Evolutionary conservation across 352 stramenopile species (phyloP), one percentile per base, ranked within the genome.

Genomic region (Pythium chondricola): DNA sequence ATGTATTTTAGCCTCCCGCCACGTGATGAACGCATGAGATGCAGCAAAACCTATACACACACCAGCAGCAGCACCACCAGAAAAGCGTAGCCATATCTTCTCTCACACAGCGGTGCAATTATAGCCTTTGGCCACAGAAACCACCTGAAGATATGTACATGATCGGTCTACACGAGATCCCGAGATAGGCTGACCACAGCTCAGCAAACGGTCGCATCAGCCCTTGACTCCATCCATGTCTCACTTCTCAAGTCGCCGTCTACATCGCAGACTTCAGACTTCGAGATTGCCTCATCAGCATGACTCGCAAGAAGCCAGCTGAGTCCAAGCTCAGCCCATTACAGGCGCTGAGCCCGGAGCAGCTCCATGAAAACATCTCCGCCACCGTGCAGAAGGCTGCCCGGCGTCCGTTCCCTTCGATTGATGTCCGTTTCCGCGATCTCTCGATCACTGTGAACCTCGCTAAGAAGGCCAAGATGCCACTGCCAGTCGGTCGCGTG

Each of bases 341-440:
- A 2, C 43, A 53, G 33, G 37, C 43, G 24, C 52, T 61, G 14
- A 61, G 44, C 11, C 61, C 63, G 7, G 51, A 67, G 32, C 39
- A 63, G 49, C 58, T 67, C 42, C 58, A 68, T 35, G 60, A 50
- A 8, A 59, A 54, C 31, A 22, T 67, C 4, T 44, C 63, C 6
- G 45, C 22, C 9, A 49, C 50, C 1, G 41, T 71, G 14, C 43
- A 56, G 17, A 57, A 53, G 37, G 43, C 51, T 9, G 49, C 41
- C 16, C 42, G 40, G 21, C 25, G 43, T 31, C 52, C 51, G 14
- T 52, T 75, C 24, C 66, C 66, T 16, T 54, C 58, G 33, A 37
- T 75, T 11, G 63, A 72, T 25, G 63, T 72, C 13, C 64, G 63
- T n/a, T 69, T 63, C 41, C 53, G 27, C 6, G 61, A 71, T 36